These are phyloP conservation scores for Ophiostoma piceae DNA, from an alignment of 2,329 filamentous ascomycete genomes.

Conservation along the genomic window DNA sequence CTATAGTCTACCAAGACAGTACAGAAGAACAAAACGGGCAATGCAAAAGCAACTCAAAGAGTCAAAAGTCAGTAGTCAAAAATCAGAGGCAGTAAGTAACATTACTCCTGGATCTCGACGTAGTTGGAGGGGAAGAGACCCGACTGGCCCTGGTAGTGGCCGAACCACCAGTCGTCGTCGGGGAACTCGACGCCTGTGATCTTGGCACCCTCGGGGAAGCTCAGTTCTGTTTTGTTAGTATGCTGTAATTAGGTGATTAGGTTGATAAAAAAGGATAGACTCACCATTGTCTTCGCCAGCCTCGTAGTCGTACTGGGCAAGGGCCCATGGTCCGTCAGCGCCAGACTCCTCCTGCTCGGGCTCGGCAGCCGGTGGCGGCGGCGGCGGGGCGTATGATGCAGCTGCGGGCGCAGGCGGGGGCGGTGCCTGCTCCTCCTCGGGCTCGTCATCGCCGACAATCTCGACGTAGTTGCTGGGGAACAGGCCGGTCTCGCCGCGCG, in stretches of 20 bases:
- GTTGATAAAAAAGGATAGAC: slow-evolving; percentile 27
- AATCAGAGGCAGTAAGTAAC: not conserved
- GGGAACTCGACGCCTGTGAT: slow-evolving; percentile 87
- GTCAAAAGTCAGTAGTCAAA: not conserved
- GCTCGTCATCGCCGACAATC: slow-evolving; percentile 59
- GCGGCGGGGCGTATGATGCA: slow-evolving; percentile 26
- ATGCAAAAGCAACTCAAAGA: not conserved
- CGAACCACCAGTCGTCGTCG: slow-evolving; percentile 98
- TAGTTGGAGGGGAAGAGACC: slow-evolving; percentile 82
- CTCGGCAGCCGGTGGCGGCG: slow-evolving; percentile 37
- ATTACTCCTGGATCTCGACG: slow-evolving; percentile 49
- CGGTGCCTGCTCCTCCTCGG: slow-evolving; percentile 29
- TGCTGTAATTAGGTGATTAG: not conserved
- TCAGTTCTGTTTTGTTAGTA: slow-evolving; percentile 48
- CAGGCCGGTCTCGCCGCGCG: slow-evolving; percentile 74
- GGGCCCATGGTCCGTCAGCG: slow-evolving; percentile 59
- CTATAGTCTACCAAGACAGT: slow-evolving; percentile 11
- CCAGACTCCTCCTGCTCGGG: slow-evolving; percentile 36
- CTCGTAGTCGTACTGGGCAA: slow-evolving; percentile 91
- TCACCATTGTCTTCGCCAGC: slow-evolving; percentile 87
- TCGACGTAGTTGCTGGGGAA: slow-evolving; percentile 99
- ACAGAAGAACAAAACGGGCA: not conserved
- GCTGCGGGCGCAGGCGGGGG: slow-evolving; percentile 30
- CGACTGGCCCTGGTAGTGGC: slow-evolving; percentile 69
- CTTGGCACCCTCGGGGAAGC: slow-evolving; percentile 83